Percentiles rank a stretch among this genome's conserved stretches.
These are phyloP conservation scores for Penicillium sp. DNA, from an alignment of 2,329 filamentous ascomycete species.

Conservation along the genomic window DNA sequence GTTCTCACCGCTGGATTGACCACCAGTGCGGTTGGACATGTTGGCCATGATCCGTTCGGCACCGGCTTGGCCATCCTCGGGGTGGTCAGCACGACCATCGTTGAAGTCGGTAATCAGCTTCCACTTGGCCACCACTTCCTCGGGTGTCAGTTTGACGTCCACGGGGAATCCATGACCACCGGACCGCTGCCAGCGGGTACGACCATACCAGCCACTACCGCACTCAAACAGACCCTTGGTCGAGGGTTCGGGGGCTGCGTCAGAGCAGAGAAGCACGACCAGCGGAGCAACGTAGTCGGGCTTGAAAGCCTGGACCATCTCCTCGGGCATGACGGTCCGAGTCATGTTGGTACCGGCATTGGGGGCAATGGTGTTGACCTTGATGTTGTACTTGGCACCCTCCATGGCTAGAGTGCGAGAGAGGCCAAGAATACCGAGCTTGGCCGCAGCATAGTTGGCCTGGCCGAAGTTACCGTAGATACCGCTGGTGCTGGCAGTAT, in stretches of 20 bases:
- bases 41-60: slow-evolving; percentile 78
- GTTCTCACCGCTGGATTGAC: slow-evolving; percentile 45
- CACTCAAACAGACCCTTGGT: slow-evolving; percentile 91
- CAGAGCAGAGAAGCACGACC: slow-evolving; percentile 77
- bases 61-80: slow-evolving; percentile 69
- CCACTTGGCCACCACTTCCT: slow-evolving; percentile 73
- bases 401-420: slow-evolving; percentile 88
- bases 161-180: slow-evolving; percentile 88
- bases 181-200: slow-evolving; percentile 89
- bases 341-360: slow-evolving; percentile 97
- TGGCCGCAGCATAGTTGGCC: slow-evolving; percentile 91
- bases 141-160: slow-evolving; percentile 74
- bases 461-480: slow-evolving; percentile 99
- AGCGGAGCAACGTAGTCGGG: slow-evolving; percentile 95
- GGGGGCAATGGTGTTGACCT: slow-evolving; percentile 94
- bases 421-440: slow-evolving; percentile 90
- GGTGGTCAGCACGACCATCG: slow-evolving; percentile 79
- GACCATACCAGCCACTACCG: slow-evolving; percentile 86
- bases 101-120: slow-evolving; percentile 79
- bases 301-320: slow-evolving; percentile 98
- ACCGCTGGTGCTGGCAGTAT: slow-evolving; percentile 93
- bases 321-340: slow-evolving; percentile 85
- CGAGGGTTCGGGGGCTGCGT: slow-evolving; percentile 75
- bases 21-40: slow-evolving; percentile 66
- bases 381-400: slow-evolving; percentile 96